Conservation (phyloP, 2,329 filamentous ascomycete species). For the Clonostachys solani region DNA sequence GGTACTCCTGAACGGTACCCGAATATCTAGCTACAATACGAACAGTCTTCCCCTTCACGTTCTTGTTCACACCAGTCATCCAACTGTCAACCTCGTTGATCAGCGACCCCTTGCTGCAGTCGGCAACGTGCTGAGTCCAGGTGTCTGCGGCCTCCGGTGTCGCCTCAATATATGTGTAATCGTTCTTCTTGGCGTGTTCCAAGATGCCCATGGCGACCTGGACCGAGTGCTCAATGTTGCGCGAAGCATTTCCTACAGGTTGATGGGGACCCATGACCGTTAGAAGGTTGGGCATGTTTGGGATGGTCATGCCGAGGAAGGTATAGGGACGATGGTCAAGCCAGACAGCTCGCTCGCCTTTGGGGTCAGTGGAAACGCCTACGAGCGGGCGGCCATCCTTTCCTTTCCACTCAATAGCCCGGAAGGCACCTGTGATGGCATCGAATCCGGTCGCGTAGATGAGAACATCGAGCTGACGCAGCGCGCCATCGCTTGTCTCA, state of each 20-base stretch:
- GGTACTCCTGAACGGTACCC: too few species aligned
- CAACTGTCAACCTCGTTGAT: constrained; percentile 34
- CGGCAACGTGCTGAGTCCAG: constrained; percentile 32
- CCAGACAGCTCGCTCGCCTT: too few species aligned
- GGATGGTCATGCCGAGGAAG: too few species aligned
- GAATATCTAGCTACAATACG: constrained; percentile 22
- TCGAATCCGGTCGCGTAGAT: constrained; percentile 36
- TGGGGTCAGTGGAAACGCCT: constrained; percentile 5
- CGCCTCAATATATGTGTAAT: too few species aligned
- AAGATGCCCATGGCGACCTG: too few species aligned
- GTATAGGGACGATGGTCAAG: too few species aligned
- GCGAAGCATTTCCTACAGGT: too few species aligned
- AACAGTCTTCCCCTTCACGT: constrained; percentile 40
- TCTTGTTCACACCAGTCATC: constrained; percentile 52
- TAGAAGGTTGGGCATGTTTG: too few species aligned
- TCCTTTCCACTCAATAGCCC: constrained; percentile 28
- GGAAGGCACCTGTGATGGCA: constrained; percentile 31
- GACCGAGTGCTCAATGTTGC: too few species aligned
- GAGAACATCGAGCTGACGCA: constrained; percentile 15
- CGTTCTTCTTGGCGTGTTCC: too few species aligned
- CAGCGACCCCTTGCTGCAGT: constrained; percentile 35
- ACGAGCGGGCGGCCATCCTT: constrained; percentile 19
- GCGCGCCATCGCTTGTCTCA: constrained; percentile 24
- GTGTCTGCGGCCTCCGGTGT: too few species aligned
- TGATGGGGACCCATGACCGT: too few species aligned